Conservation (phyloP, 768 basidiomycete species). For the Pleurotus eryngii region DNA sequence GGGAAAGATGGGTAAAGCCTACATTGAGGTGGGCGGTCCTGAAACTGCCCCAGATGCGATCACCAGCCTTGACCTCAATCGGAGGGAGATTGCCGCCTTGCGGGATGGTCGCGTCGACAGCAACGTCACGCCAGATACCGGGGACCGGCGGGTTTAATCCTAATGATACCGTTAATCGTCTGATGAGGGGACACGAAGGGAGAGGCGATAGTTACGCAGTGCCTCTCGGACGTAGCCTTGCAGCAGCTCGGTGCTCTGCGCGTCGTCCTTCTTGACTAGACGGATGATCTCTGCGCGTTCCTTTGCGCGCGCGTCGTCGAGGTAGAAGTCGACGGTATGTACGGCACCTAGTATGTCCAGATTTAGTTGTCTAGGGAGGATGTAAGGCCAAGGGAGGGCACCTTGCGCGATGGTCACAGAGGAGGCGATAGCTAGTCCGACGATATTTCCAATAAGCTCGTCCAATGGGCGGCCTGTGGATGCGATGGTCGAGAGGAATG, state of each 20-base stretch:
- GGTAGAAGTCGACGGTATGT: conserved; percentile 53
- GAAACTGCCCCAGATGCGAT: conserved; percentile 37
- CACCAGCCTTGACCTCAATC: conserved; percentile 35
- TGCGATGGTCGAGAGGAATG: conserved; percentile 35
- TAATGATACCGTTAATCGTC: not conserved
- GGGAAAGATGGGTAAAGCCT: not conserved
- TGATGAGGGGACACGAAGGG: not conserved
- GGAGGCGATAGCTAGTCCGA: conserved; percentile 46
- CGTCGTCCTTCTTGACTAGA: conserved; percentile 29
- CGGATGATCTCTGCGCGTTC: conserved; percentile 38
- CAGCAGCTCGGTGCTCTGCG: conserved; percentile 30
- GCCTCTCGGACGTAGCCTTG: conserved; percentile 51
- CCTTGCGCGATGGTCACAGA: conserved; percentile 45
- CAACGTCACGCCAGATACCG: conserved; percentile 39
- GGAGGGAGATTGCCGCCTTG: conserved; percentile 32
- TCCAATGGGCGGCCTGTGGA: conserved; percentile 33
- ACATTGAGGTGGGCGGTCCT: conserved; percentile 43
- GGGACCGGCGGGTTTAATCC: conserved; percentile 38
- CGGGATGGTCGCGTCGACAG: conserved; percentile 28
- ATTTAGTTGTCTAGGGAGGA: too few relatives aligned
- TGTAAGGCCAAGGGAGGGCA: conserved; percentile 4
- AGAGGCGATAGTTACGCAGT: conserved; percentile 34
- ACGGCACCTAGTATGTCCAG: conserved; percentile 28
- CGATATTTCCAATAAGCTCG: conserved; percentile 39
- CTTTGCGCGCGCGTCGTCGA: conserved; percentile 35